These are phyloP conservation scores for Gossypium rotundifolium DNA, from an alignment of 345 rosid species.

Conservation along the genomic window DNA sequence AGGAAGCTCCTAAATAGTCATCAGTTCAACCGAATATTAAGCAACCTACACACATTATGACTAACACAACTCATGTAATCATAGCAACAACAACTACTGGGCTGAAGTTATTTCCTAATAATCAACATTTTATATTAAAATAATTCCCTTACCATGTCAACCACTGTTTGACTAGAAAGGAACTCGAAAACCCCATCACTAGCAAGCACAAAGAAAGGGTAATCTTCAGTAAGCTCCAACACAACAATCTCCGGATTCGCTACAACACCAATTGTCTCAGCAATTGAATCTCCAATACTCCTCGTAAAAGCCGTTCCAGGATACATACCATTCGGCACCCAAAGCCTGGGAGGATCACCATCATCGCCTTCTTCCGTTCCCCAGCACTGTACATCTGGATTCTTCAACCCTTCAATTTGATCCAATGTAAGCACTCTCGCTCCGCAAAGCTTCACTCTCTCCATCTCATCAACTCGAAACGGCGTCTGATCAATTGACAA, in stretches of 20 bases:
- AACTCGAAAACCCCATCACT: constrained; percentile 99
- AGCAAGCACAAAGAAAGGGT: constrained; percentile 94
- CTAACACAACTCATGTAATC: not conserved
- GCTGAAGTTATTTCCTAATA: not conserved
- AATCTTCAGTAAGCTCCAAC: constrained; percentile 62
- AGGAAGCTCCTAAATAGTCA: not conserved
- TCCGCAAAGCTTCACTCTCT: constrained; percentile 86
- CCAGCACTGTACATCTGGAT: constrained; percentile 94
- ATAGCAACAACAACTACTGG: not conserved
- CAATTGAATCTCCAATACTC: constrained; percentile 91
- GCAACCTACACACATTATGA: not conserved
- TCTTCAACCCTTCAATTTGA: constrained; percentile 94
- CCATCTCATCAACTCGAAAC: constrained; percentile 72
- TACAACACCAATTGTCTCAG: constrained; percentile 91
- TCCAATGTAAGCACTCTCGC: constrained; percentile 95
- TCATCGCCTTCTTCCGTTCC: constrained; percentile 93
- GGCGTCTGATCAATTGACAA: constrained; percentile 93
- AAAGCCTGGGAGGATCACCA: constrained; percentile 97
- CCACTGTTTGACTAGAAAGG: constrained; percentile 87
- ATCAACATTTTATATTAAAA: not conserved
- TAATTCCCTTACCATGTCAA: constrained; percentile 90
- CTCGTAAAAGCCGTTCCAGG: constrained; percentile 98
- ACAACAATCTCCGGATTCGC: constrained; percentile 94
- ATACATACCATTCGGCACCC: constrained; percentile 94
- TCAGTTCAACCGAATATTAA: not conserved